Base-by-base conservation (phyloP, 2,329 filamentous ascomycete species). In the Clonostachys chloroleuca region DNA sequence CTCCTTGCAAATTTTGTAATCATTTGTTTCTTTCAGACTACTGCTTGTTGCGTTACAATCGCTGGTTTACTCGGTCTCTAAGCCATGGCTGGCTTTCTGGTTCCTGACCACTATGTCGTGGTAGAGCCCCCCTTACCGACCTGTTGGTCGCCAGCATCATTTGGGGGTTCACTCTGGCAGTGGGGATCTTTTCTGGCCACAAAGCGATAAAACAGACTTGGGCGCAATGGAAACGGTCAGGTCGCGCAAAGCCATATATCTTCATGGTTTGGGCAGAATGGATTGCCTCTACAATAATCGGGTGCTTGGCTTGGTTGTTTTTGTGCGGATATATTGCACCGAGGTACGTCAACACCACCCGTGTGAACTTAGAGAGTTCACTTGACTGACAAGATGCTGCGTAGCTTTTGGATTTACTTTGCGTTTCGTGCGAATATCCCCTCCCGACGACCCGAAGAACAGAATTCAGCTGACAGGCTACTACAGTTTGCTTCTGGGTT, bases 241-340 rank as follows among this genome's bases (percentile, higher is more conserved):
- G 59, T 20, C 57, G 59, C 9, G 54, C 64, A 36, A 67, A 60
- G 18, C 52, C 59, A 5, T 73, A 72, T 46, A 56, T 71, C 34
- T 55, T 60, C 47, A 57, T 70, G 53, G 63, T 73, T 40, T 73
- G 70, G 70, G 42, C 59, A n/a, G 67, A 72, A 49, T 56, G 67
- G 42, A 36, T 62, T 9, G 56, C 63, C 4, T 67, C 61, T 50
- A 53, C 60, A 8, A 49, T 59, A 8, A 66, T 69, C 43, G 61
- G 61, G 20, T 54, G 66, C 5, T 48, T 67, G 5, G 61, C 59
- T 18, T 73, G 65, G 65, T 59, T 64, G 9, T 65, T 63, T 47
- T 45, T 70, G 5, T 51, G 59, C 40, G 57, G 54, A 13, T 56
- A 51, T 40, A 66, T 72, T 12, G 12, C 14, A 9, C 46, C 46